Base-by-base conservation (phyloP, 179 eudicot species). In the Spinacia oleracea region DNA sequence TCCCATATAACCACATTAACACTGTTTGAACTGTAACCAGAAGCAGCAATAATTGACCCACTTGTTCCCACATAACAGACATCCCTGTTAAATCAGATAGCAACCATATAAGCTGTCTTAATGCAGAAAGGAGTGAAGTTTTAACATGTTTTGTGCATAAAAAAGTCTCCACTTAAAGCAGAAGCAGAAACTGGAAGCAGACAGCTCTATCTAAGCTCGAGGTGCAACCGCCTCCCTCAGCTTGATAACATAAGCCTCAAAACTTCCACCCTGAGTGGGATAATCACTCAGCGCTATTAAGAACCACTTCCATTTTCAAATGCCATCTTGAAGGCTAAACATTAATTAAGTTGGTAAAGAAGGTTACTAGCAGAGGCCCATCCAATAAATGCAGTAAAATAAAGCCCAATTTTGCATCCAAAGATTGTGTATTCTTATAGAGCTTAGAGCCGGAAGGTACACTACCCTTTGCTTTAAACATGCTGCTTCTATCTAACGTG, bases 1-100 rank as follows among this genome's bases (percentile, higher is more conserved):
- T 96, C 99, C 99, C 99, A 96, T 64, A 93, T 82, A 77, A 93
- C 92, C 78, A 96, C 98, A 81, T 93, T 96, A 42, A 90, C 87
- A 48, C 94, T 91, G 83, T 83, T 89, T 66, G 99, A 93, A 81
- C 96, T 92, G 85, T 91, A 88, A 40, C 99, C 99, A 77, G 96
- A 87, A 23, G 91, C 92, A 79, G 99, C 98, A 82, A 96, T 86
- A 76, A 96, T 85, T 81, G 98, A 96, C 65, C 97, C 99, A 83
- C 98, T 96, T 64, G 99, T 85, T 77, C 96, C 86, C 78, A 96
- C 92, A 78, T 96, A 92, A 70, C 90, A 88, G 77, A 93, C 87
- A 83, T 93, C 99, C 86, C 99, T 96, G 90, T 80, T 67, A 71
- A 79, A 79, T 43, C 59, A 73, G 62, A 77, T 15, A 71, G 45